These are phyloP conservation scores for Sanghuangporus weigelae DNA, from an alignment of 1,284 basidiomycete species.

Conservation along the genomic window DNA sequence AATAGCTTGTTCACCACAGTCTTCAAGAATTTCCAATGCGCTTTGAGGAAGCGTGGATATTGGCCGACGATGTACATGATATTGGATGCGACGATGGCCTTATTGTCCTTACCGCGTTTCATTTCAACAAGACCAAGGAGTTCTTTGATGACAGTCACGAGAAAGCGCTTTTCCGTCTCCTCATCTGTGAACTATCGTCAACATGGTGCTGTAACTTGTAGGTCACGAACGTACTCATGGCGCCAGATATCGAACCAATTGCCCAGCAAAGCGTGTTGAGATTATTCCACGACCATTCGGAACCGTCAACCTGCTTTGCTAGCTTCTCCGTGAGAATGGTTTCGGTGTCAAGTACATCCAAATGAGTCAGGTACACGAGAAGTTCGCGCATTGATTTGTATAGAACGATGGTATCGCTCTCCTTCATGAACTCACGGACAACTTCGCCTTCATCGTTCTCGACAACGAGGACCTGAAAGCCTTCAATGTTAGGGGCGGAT, in stretches of 20 bases:
- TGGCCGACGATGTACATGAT: slow-evolving; percentile 99
- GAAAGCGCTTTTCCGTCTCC: slow-evolving; percentile 98
- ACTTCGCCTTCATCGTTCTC: slow-evolving; percentile 99
- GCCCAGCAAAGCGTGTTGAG: slow-evolving; percentile 99
- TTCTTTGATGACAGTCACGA: slow-evolving; percentile 99
- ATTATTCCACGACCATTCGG: slow-evolving; percentile 99
- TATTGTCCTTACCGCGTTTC: slow-evolving; percentile 99
- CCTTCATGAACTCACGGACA: slow-evolving; percentile 99
- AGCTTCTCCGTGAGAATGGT: slow-evolving; percentile 97
- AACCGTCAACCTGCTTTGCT: slow-evolving; percentile 93
- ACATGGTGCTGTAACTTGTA: not conserved
- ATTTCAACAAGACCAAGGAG: slow-evolving; percentile 95
- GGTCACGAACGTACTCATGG: slow-evolving; percentile 78
- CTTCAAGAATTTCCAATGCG: slow-evolving; percentile 99
- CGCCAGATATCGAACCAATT: slow-evolving; percentile 98
- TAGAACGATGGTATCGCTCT: slow-evolving; percentile 96
- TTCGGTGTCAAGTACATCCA: slow-evolving; percentile 96
- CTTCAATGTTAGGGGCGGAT: slow-evolving; percentile 15
- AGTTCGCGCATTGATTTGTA: slow-evolving; percentile 99
- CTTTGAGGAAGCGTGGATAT: slow-evolving; percentile 99
- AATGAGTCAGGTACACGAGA: slow-evolving; percentile 93
- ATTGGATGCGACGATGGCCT: slow-evolving; percentile 98
- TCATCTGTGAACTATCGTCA: slow-evolving; percentile 58
- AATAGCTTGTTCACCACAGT: slow-evolving; percentile 99
- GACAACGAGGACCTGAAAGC: slow-evolving; percentile 83